Base-by-base conservation (phyloP, 1,284 basidiomycete species). In the Melampsora larici-populina region DNA sequence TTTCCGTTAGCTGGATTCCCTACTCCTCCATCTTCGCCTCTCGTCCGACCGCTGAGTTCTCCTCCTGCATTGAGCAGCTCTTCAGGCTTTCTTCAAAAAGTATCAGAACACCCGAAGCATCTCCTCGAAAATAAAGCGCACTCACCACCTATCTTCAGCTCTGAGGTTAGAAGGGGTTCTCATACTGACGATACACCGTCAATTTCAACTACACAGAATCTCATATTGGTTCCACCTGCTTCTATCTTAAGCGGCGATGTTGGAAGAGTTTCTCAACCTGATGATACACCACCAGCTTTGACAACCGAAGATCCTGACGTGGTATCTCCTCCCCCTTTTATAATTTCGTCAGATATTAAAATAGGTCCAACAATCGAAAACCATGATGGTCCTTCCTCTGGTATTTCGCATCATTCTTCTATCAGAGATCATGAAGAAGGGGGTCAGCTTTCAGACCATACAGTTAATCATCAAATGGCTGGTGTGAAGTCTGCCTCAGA, bases 11-110 rank as follows among this genome's bases (percentile, higher is more conserved):
- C 26, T 64, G 62, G 62, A 64, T 17, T 64, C 5, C 62, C 62
- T 64, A 21, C 62, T 2, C 24, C 31, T 26, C 62, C 24, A 2
- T 29, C 24, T 36, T 64, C 62, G 4, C 62, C 62, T 5, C 29
- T 64, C 31, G 26, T 24, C 62, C n/a, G 62, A 29, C 62, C 62
- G 26, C 62, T 64, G 62, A 64, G 62, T 36, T 64, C 62, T 33
- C 62, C 62, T 5, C 62, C 62, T 3, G 18, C 15, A 64, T n/a
- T 58, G 26, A 21, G 21, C 2, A 58, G 18, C 26, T 26, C 18
- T 58, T 21, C 51, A 6, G 51, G 4, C 4, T 26, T 58, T 13
- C 51, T 21, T 21, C 21, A 21, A 21, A 58, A 5, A 21, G 51
- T 21, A 26, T 26, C 18, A 58, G 51, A 21, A 3, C 18, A 26